Evolutionary conservation across 2,329 filamentous ascomycete species (phyloP), one percentile per base, ranked within the genome.

Genomic region (Clarireedia hainanense): DNA sequence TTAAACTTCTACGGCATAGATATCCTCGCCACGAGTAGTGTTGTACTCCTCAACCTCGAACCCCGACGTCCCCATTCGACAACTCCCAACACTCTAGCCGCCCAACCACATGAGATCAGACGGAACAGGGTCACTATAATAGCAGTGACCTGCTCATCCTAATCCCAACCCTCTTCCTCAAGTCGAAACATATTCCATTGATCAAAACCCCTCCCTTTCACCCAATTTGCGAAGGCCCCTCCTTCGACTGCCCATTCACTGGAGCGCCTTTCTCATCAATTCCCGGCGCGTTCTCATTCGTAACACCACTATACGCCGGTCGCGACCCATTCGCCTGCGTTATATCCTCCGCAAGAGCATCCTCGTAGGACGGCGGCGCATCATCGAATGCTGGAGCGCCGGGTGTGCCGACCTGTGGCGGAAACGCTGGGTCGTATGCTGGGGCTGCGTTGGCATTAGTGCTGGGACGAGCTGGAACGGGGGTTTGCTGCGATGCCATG

Each of bases 281-380:
- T 12, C 56, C 57, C 6, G 80, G 80, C 39, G 74, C 78, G 64
- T 84, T 81, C 67, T 82, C 80, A 55, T 81, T 79, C 45, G 81
- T 84, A 24, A 83, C 77, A 1, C 81, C 81, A 58, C 79, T 83
- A 68, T 88, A 91, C 14, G 82, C 83, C 27, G 85, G 83, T 64
- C 91, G 77, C 9, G 85, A 74, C 58, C 84, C 87, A 67, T 89
- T 81, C 55, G 90, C 81, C 1, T 89, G 88, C 0, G 75, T 71
- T 59, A 94, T 72, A 57, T 85, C 81, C 61, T 89, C 85, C 6
- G 90, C 91, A 72, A 96, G 85, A 12, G 90, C 91, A 71, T 96
- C 91, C 71, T 96, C 91, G 67, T 97, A 97, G 66, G 89, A 96
- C 6, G 91, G 91, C 17, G 92, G 91, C n/a, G 90, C 89, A 55